Percentiles rank a stretch among this genome's conserved stretches.
These are phyloP conservation scores for Gossypium arboreum DNA, from an alignment of 345 rosid genomes.

Conservation along the genomic window DNA sequence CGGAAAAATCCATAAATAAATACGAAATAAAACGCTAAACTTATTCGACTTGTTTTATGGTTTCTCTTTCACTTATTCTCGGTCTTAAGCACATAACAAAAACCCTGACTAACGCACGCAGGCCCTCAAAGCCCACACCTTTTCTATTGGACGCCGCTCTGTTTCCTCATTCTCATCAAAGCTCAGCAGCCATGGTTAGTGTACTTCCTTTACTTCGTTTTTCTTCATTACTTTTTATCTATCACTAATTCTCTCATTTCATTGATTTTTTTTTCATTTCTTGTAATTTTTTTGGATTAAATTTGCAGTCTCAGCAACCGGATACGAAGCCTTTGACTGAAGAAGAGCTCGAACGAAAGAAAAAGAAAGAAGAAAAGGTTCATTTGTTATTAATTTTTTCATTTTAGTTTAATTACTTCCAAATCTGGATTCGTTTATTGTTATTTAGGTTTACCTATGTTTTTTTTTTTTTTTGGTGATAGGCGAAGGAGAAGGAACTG, in stretches of 20 bases:
- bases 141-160: background rate
- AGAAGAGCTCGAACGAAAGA: constrained; percentile 81
- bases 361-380: constrained; percentile 92
- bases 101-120: no score
- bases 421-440: background rate
- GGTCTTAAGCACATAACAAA: no score
- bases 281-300: background rate
- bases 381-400: no score
- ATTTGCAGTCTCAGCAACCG: constrained; percentile 38
- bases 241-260: background rate
- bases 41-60: no score
- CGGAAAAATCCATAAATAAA: no score
- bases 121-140: no score
- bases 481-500: constrained; percentile 80
- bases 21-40: no score
- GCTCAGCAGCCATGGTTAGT: background rate
- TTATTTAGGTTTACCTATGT: background rate
- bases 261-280: background rate
- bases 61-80: no score
- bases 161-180: background rate
- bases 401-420: background rate
- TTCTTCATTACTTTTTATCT: background rate
- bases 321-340: constrained; percentile 52
- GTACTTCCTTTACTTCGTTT: background rate
- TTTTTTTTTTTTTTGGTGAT: background rate